Evolutionary conservation across 495 filamentous ascomycete species (phyloP).

Genomic region (Pyrenula massariospora): DNA sequence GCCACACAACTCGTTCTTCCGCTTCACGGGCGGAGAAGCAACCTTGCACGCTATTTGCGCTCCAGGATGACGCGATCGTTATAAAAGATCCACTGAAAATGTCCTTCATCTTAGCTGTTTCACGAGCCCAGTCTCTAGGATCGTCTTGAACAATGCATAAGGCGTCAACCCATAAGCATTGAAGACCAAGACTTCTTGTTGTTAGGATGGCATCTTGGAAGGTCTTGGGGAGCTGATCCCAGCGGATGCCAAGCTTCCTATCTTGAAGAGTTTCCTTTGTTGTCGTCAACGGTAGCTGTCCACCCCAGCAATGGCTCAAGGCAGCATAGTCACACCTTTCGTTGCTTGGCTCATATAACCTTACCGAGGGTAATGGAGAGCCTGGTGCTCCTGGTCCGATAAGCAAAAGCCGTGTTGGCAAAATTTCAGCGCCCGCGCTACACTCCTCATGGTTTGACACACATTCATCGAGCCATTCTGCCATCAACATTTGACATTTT

Average conservation of each 20-base stretch:
- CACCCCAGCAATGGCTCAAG: conserved; percentile 22
- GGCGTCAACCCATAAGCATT: conserved; percentile 23
- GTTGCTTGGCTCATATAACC: neutral
- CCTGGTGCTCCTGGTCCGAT: neutral
- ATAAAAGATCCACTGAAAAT: conserved; percentile 12
- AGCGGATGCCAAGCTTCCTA: conserved; percentile 5
- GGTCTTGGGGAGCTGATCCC: conserved; percentile 11
- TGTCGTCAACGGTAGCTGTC: neutral
- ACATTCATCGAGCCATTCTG: neutral
- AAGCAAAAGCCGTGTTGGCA: neutral
- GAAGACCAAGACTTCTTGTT: conserved; percentile 6
- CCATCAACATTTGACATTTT: neutral
- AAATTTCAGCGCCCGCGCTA: neutral
- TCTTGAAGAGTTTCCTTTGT: conserved; percentile 6
- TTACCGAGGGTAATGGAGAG: neutral
- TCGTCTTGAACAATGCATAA: conserved; percentile 19
- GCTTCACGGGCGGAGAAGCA: conserved; percentile 6
- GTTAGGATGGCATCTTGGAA: conserved; percentile 15
- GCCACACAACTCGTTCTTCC: neutral
- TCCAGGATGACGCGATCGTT: conserved; percentile 13
- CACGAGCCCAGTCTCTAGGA: conserved; percentile 13
- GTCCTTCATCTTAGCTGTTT: conserved; percentile 13
- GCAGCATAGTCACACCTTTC: conserved; percentile 9
- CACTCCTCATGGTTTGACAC: neutral
- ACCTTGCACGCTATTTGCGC: conserved; percentile 3